A percentile compares a stretch with the other conserved stretches of the same genome.
These are phyloP conservation scores for Thalassiosira pacifica DNA, from an alignment of 352 stramenopile species.

Conservation along the genomic window DNA sequence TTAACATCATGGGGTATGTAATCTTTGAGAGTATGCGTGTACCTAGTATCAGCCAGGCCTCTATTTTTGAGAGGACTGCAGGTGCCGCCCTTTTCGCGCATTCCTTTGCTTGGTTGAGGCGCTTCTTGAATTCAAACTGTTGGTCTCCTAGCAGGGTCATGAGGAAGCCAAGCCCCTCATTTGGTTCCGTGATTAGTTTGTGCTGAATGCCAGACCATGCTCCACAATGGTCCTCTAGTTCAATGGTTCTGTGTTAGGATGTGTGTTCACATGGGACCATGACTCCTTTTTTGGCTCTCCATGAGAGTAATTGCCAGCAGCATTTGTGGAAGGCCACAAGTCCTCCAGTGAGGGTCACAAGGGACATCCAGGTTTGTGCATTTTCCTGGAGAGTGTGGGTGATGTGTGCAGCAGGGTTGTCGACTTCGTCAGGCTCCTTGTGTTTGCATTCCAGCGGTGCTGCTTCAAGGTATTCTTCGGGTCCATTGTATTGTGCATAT, in stretches of 20 bases:
- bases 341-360: no score
- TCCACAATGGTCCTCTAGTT: not conserved
- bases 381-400: no score
- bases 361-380: no score
- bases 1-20: conserved; percentile 3
- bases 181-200: not conserved
- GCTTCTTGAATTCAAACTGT: not conserved
- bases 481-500: not conserved
- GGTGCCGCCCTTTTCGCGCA: not conserved
- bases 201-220: not conserved
- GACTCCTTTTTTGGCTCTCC: not conserved
- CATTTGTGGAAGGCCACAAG: not conserved
- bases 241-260: not conserved
- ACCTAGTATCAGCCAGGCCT: not conserved
- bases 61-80: not conserved
- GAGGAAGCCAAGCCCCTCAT: no score
- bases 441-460: not conserved
- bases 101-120: not conserved
- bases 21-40: conserved; percentile 9
- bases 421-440: not conserved
- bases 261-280: no score
- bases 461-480: not conserved
- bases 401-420: not conserved
- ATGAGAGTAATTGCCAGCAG: not conserved
- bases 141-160: not conserved